Conservation (phyloP, 805 yeast species). For the Ogataea pignaliae region DNA sequence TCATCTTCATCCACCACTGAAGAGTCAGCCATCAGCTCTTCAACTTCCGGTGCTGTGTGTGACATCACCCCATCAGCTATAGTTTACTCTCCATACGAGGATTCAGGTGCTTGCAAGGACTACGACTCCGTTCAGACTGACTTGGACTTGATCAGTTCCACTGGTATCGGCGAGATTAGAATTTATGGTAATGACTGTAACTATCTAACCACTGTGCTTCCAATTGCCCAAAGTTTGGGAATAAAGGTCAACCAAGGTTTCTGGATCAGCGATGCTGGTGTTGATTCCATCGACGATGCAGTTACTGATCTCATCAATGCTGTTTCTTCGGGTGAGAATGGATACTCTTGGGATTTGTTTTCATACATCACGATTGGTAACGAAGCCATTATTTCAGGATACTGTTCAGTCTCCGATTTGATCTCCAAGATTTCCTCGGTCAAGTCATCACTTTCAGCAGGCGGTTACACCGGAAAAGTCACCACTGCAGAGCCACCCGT, state of each 20-base stretch:
- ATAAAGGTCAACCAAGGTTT: conserved; percentile 80
- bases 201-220: conserved; percentile 59
- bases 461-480: conserved; percentile 73
- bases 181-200: conserved; percentile 86
- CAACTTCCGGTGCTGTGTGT: conserved; percentile 27
- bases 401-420: conserved; percentile 56
- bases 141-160: conserved; percentile 49
- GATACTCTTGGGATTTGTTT: conserved; percentile 67
- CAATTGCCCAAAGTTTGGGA: conserved; percentile 55
- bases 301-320: conserved; percentile 49
- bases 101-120: conserved; percentile 65
- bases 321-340: conserved; percentile 34
- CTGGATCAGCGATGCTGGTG: conserved; percentile 68
- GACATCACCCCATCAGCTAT: conserved; percentile 47
- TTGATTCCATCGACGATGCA: conserved; percentile 60
- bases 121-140: conserved; percentile 52
- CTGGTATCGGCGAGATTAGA: conserved; percentile 65
- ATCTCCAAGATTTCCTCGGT: conserved; percentile 61
- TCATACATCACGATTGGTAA: conserved; percentile 80
- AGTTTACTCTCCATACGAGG: conserved; percentile 75
- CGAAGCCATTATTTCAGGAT: conserved; percentile 73
- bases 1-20: conserved; percentile 33
- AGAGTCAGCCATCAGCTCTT: conserved; percentile 23
- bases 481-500: conserved; percentile 93
- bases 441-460: conserved; percentile 48